Conservation (phyloP, 352 stramenopile genomes). For the Stramenopiles sp. region DNA sequence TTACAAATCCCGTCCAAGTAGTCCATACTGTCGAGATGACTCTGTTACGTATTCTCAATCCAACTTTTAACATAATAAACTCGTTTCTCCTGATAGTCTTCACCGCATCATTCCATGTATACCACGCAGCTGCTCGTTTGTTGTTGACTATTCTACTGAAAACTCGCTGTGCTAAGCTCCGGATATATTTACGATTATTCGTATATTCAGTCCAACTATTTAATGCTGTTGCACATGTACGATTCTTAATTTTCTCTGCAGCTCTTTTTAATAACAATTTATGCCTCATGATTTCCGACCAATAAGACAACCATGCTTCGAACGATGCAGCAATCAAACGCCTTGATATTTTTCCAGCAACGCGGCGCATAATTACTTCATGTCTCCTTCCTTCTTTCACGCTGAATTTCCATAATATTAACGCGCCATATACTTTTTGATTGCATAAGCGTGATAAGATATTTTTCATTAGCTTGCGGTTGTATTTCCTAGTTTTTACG, state of each 20-base stretch:
- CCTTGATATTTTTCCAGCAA: background rate
- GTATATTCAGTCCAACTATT: background rate
- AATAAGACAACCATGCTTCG: background rate
- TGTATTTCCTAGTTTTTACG: background rate
- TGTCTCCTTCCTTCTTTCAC: background rate
- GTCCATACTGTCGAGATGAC: background rate
- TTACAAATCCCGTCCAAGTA: background rate
- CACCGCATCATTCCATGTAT: background rate
- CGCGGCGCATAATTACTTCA: background rate
- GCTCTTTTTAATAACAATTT: background rate
- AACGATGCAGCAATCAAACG: background rate
- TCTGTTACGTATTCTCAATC: background rate
- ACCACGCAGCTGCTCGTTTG: background rate
- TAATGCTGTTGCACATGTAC: background rate
- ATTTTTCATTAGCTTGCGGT: background rate
- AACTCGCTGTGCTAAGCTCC: background rate
- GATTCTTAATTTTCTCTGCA: constrained; percentile 2
- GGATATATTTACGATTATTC: background rate
- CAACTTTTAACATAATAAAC: background rate
- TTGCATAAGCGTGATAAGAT: constrained; percentile 3
- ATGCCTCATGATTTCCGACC: background rate
- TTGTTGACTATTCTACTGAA: background rate
- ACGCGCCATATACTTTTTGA: background rate
- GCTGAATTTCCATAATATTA: background rate
- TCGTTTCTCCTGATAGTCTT: background rate